phyloP scores from a whole-genome alignment of 192 early-diverging fungal species.

The Geranomyces michiganensis region DNA sequence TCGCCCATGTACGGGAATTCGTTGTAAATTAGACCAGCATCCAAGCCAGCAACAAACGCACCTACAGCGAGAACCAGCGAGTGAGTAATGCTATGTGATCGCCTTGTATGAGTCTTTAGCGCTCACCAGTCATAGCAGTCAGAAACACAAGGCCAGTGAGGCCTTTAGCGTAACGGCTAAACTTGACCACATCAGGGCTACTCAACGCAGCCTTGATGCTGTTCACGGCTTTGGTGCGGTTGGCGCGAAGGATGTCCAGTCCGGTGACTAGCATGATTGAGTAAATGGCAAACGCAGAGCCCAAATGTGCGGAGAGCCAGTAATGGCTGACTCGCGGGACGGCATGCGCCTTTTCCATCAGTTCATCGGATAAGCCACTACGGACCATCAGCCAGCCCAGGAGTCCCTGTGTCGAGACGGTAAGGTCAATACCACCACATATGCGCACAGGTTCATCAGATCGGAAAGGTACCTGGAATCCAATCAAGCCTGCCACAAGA shows the following conservation, averaged over 20 bases:
- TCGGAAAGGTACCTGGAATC: constrained; percentile 27
- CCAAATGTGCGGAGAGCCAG: constrained; percentile 88
- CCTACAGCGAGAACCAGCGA: constrained; percentile 45
- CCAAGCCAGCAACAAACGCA: constrained; percentile 94
- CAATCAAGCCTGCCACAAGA: constrained; percentile 29
- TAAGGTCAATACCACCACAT: no score
- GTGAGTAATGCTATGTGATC: neutral
- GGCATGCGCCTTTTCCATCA: constrained; percentile 74
- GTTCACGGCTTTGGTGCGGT: constrained; percentile 36
- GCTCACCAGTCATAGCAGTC: constrained; percentile 74
- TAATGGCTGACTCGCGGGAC: constrained; percentile 94
- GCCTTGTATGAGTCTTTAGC: neutral
- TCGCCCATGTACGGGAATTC: constrained; percentile 95
- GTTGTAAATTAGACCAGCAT: constrained; percentile 96
- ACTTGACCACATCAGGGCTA: constrained; percentile 8
- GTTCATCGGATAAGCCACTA: constrained; percentile 81
- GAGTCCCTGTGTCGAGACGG: constrained; percentile 76
- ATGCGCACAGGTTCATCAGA: neutral
- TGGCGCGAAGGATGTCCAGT: constrained; percentile 69
- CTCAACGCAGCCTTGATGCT: neutral
- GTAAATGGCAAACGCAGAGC: constrained; percentile 87
- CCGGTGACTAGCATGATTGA: constrained; percentile 77
- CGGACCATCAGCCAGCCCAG: constrained; percentile 99
- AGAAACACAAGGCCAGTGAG: constrained; percentile 75
- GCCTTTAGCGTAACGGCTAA: constrained; percentile 59